These are phyloP conservation scores for Blastomyces percursus DNA, from an alignment of 2,329 filamentous ascomycete species.

Conservation along the genomic window DNA sequence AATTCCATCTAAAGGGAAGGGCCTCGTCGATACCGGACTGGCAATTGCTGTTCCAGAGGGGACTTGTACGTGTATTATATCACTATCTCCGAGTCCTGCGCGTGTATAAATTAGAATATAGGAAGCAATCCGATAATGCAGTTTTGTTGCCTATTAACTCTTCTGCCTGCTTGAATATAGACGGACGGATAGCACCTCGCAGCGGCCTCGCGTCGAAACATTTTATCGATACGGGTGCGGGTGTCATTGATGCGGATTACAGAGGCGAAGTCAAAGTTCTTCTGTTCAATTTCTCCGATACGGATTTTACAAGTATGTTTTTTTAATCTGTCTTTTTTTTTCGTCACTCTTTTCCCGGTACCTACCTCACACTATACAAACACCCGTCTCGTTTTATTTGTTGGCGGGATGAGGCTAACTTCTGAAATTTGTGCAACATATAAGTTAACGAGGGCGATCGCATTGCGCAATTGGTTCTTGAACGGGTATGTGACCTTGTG, in stretches of 20 bases:
- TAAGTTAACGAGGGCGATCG: constrained; percentile 72
- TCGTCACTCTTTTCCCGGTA: neutral
- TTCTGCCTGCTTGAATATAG: constrained; percentile 33
- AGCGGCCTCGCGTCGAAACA: constrained; percentile 88
- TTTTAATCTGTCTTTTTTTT: neutral
- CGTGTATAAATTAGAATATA: neutral
- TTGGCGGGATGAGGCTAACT: neutral
- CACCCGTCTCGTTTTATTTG: neutral
- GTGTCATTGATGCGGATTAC: constrained; percentile 97
- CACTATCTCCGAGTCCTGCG: neutral
- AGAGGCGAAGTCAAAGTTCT: constrained; percentile 87
- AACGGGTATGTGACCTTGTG: constrained; percentile 47
- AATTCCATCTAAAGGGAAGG: constrained; percentile 74
- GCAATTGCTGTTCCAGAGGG: constrained; percentile 80
- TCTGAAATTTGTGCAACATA: neutral
- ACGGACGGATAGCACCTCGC: constrained; percentile 80
- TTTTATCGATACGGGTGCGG: constrained; percentile 91
- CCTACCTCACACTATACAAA: too few species aligned
- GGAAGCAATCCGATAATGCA: neutral
- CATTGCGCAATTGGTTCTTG: constrained; percentile 83
- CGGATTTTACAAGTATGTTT: constrained; percentile 52
- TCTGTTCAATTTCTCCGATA: constrained; percentile 81
- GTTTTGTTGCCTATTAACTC: neutral
- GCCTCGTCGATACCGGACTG: constrained; percentile 79
- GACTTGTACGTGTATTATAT: constrained; percentile 55